Conservation (phyloP, 352 stramenopile genomes). For the Pythium myriotylum region DNA sequence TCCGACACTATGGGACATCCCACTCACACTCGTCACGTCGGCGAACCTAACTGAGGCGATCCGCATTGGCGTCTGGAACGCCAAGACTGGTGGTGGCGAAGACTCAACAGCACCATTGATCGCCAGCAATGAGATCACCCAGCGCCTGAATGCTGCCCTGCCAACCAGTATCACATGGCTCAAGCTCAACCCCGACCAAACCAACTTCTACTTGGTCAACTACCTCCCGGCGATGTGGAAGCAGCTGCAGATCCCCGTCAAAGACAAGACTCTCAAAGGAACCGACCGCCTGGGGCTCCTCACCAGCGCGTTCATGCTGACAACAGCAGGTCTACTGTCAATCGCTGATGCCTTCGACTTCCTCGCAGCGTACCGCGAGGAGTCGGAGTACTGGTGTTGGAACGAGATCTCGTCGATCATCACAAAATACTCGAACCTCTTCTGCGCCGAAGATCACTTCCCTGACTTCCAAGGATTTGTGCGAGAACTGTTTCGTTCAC, state of each 20-base stretch:
- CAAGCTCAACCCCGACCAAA: conserved; percentile 95
- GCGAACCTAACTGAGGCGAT: conserved; percentile 42
- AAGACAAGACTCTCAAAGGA: conserved; percentile 54
- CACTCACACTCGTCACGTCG: conserved; percentile 68
- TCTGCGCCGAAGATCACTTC: conserved; percentile 49
- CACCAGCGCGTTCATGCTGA: conserved; percentile 90
- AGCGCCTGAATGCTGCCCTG: conserved; percentile 67
- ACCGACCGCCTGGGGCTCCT: conserved; percentile 93
- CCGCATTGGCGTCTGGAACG: conserved; percentile 69
- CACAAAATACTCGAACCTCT: conserved; percentile 49
- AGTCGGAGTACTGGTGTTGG: conserved; percentile 64
- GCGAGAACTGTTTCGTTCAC: conserved; percentile 44
- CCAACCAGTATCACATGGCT: conserved; percentile 82
- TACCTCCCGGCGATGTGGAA: conserved; percentile 89
- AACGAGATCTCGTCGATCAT: conserved; percentile 63
- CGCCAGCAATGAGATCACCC: conserved; percentile 84
- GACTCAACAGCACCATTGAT: conserved; percentile 28
- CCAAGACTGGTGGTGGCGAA: conserved; percentile 1
- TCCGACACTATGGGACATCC: conserved; percentile 80
- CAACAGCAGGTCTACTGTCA: conserved; percentile 45
- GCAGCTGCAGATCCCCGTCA: conserved; percentile 63
- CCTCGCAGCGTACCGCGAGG: conserved; percentile 45
- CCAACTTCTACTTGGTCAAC: conserved; percentile 94
- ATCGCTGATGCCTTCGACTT: conserved; percentile 60
- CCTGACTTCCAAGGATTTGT: conserved; percentile 52